Conservation (phyloP, 345 rosid genomes). For the Eucalyptus marginata region DNA sequence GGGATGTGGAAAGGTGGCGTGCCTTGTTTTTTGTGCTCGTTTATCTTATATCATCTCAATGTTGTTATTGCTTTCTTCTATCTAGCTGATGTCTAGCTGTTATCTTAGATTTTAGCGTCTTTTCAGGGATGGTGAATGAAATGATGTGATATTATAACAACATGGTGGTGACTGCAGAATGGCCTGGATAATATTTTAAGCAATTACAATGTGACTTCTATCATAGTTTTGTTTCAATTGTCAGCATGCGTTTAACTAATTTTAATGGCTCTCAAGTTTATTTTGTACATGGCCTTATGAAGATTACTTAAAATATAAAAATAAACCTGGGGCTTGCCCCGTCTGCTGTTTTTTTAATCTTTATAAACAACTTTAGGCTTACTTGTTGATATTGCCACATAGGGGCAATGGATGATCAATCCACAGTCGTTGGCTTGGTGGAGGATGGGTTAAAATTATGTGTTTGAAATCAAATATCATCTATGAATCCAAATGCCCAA, state of each 20-base stretch:
- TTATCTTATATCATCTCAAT: neutral
- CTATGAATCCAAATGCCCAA: neutral
- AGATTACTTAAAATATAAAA: neutral
- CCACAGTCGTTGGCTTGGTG: neutral
- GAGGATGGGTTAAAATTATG: neutral
- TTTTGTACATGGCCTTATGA: neutral
- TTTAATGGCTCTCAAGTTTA: neutral
- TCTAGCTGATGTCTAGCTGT: neutral
- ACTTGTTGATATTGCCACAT: neutral
- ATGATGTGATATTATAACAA: neutral
- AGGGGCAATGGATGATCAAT: neutral
- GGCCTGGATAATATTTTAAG: neutral
- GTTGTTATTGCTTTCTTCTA: neutral
- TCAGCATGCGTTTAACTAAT: neutral
- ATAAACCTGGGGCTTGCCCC: neutral
- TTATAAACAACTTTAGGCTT: neutral
- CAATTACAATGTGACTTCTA: neutral
- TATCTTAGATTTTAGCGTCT: neutral
- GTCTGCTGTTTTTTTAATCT: neutral
- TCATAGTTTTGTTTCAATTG: neutral
- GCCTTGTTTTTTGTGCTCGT: neutral
- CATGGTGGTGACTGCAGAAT: neutral
- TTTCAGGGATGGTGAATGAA: neutral
- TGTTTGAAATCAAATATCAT: neutral
- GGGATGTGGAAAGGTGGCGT: constrained; percentile 78